These are phyloP conservation scores for Curvularia spicifera DNA, from an alignment of 2,329 filamentous ascomycete genomes.

Conservation along the genomic window DNA sequence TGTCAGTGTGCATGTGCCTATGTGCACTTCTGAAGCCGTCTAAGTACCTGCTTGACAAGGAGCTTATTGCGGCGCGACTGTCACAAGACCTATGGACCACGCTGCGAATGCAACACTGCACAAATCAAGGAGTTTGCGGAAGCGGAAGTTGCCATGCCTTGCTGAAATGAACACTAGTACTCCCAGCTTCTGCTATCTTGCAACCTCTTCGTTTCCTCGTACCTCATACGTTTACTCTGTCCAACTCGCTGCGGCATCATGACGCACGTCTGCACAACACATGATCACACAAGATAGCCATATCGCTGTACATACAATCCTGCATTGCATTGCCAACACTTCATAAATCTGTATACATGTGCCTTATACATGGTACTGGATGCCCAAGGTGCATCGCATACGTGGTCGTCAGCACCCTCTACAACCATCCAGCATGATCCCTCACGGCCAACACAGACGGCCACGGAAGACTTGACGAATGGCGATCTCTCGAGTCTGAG, in stretches of 20 bases:
- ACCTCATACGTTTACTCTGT: neutral
- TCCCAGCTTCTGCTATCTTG: neutral
- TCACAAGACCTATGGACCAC: neutral
- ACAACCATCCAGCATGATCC: neutral
- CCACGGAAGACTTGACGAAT: neutral
- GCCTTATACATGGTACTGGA: neutral
- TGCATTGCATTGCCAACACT: neutral
- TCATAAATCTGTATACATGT: neutral
- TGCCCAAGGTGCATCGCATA: neutral
- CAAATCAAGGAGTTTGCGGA: neutral
- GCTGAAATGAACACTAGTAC: neutral
- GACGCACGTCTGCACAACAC: neutral
- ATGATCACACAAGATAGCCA: no score
- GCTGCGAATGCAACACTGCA: neutral
- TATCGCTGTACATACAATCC: neutral
- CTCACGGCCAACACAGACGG: neutral
- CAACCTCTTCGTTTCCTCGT: neutral
- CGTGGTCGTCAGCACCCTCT: neutral
- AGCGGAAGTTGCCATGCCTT: neutral
- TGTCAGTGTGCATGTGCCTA: neutral
- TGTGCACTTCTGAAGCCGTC: neutral
- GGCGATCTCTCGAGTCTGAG: neutral
- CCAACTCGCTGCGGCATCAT: neutral
- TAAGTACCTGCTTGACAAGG: neutral
- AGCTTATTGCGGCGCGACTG: neutral